phyloP scores from a whole-genome alignment of 768 basidiomycete species.

The Lactarius akahatsu region DNA sequence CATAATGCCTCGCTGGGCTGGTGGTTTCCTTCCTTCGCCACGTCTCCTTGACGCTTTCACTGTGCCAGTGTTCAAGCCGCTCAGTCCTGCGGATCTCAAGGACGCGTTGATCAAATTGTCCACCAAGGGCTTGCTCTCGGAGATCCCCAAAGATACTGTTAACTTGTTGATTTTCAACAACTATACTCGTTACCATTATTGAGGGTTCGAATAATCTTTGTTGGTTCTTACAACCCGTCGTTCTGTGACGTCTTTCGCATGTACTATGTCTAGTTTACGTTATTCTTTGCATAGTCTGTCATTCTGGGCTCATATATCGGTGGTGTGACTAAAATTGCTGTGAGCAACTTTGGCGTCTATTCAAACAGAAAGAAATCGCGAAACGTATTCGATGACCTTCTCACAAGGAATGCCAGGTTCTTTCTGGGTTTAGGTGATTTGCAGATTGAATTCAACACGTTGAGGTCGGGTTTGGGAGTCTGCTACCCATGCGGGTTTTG shows the following conservation, averaged over 20 bases:
- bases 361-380: too few relatives aligned
- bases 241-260: conserved; percentile 12
- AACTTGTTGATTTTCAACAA: conserved; percentile 64
- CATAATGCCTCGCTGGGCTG: conserved; percentile 55
- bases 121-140: conserved; percentile 48
- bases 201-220: neutral
- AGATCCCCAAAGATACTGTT: conserved; percentile 50
- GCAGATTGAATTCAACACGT: too few relatives aligned
- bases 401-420: too few relatives aligned
- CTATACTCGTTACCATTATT: conserved; percentile 15
- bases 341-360: too few relatives aligned
- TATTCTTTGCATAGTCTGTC: neutral
- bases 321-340: too few relatives aligned
- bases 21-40: conserved; percentile 54
- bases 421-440: too few relatives aligned
- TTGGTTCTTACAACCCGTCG: conserved; percentile 4
- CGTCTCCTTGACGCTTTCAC: conserved; percentile 41
- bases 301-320: neutral
- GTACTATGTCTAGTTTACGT: conserved; percentile 5
- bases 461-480: too few relatives aligned
- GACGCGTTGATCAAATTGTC: conserved; percentile 63
- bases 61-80: conserved; percentile 40
- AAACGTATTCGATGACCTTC: too few relatives aligned
- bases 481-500: too few relatives aligned
- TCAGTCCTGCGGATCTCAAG: conserved; percentile 78